Percentiles rank a stretch among this genome's conserved stretches.
Conservation (phyloP, 495 filamentous ascomycete species). For the Elaphomyces granulatus region DNA sequence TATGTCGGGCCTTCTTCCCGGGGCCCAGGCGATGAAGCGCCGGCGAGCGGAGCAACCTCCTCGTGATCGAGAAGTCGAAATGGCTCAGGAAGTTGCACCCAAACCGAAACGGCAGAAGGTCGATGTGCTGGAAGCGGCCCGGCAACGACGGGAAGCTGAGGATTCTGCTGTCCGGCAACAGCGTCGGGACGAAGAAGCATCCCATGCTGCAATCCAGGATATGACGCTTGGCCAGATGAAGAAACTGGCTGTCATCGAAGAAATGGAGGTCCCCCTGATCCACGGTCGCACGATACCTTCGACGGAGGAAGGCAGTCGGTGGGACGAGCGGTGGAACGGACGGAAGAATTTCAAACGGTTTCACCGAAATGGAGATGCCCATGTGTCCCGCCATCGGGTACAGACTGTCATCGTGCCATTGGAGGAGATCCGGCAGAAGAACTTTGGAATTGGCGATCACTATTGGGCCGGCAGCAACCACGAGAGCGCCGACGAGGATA, state of each 20-base stretch:
- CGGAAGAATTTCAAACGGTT: slow-evolving; percentile 96
- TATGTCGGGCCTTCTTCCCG: slow-evolving; percentile 53
- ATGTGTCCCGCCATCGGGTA: slow-evolving; percentile 27
- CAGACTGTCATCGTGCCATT: slow-evolving; percentile 59
- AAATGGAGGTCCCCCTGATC: slow-evolving; percentile 51
- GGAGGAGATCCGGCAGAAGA: slow-evolving; percentile 64
- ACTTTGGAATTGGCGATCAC: slow-evolving; percentile 72
- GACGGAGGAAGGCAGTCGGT: slow-evolving; percentile 41
- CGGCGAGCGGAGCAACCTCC: slow-evolving; percentile 24
- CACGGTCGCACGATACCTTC: slow-evolving; percentile 6
- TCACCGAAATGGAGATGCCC: slow-evolving; percentile 41
- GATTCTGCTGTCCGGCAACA: slow-evolving; percentile 40
- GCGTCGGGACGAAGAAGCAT: slow-evolving; percentile 40
- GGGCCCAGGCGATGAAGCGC: slow-evolving; percentile 57
- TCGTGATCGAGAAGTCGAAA: slow-evolving; percentile 4
- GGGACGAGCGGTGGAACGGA: slow-evolving; percentile 90
- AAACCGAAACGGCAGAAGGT: slow-evolving; percentile 41
- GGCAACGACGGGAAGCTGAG: slow-evolving; percentile 51
- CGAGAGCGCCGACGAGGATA: neutral
- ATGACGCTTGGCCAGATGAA: slow-evolving; percentile 59
- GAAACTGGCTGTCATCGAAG: slow-evolving; percentile 63
- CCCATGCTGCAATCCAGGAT: slow-evolving; percentile 35
- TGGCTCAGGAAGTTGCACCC: slow-evolving; percentile 12
- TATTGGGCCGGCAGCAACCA: slow-evolving; percentile 44
- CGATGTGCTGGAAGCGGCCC: slow-evolving; percentile 54